phyloP scores from a whole-genome alignment of 768 basidiomycete genomes.

The Hortiboletus campestris region DNA sequence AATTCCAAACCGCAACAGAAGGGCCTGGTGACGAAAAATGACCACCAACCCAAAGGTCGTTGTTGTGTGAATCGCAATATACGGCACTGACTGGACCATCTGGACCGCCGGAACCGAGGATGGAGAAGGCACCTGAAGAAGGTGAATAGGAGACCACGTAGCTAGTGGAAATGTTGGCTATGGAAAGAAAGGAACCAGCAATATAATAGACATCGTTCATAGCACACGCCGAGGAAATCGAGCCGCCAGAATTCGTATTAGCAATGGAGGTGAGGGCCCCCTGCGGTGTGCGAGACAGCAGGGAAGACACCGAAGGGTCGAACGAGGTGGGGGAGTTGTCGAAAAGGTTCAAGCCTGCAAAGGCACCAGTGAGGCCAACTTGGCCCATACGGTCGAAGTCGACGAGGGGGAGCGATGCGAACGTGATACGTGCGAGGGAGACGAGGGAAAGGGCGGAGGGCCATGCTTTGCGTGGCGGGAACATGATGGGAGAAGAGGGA shows the following conservation, averaged over 20 bases:
- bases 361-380: slow-evolving; percentile 85
- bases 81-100: slow-evolving; percentile 72
- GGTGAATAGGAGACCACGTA: slow-evolving; percentile 80
- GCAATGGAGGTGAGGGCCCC: slow-evolving; percentile 71
- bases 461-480: slow-evolving; percentile 15
- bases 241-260: slow-evolving; percentile 77
- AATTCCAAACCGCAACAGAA: slow-evolving; percentile 71
- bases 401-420: slow-evolving; percentile 51
- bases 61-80: slow-evolving; percentile 68
- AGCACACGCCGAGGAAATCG: slow-evolving; percentile 70
- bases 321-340: slow-evolving; percentile 55
- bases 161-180: slow-evolving; percentile 54
- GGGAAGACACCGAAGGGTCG: slow-evolving; percentile 69
- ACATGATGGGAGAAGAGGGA: slow-evolving; percentile 9
- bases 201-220: slow-evolving; percentile 71
- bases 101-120: slow-evolving; percentile 67
- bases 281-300: slow-evolving; percentile 61
- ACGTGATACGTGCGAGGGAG: slow-evolving; percentile 14
- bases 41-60: slow-evolving; percentile 79
- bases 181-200: slow-evolving; percentile 78
- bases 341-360: slow-evolving; percentile 82
- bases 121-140: slow-evolving; percentile 52
- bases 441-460: slow-evolving; percentile 25
- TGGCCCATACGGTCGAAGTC: slow-evolving; percentile 86
- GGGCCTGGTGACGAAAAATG: slow-evolving; percentile 64